phyloP scores from a whole-genome alignment of 129 eudicot genomes.

The Saussurea involucrata region DNA sequence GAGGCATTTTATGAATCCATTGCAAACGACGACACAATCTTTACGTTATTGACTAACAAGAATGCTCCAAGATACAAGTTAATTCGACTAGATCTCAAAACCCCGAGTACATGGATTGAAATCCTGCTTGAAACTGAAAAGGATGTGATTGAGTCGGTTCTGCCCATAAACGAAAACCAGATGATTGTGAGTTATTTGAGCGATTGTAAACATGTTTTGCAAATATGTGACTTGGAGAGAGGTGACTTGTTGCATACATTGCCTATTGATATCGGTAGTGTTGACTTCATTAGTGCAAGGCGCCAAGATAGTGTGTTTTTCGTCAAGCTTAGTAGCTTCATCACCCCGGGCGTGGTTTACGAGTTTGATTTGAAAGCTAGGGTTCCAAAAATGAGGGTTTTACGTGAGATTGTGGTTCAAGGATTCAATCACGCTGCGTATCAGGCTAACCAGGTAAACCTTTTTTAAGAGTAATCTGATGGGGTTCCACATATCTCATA shows the following conservation, averaged over 20 bases:
- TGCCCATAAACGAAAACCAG: constrained; percentile 52
- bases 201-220: constrained; percentile 77
- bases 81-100: constrained; percentile 62
- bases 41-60: constrained; percentile 83
- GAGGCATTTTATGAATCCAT: too few relatives aligned
- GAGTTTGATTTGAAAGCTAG: constrained; percentile 43
- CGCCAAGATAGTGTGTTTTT: constrained; percentile 61
- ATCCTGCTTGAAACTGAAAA: constrained; percentile 57
- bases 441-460: constrained; percentile 52
- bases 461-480: background rate
- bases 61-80: constrained; percentile 76
- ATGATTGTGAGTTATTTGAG: constrained; percentile 72
- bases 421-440: constrained; percentile 66
- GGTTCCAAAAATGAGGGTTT: constrained; percentile 50
- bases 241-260: constrained; percentile 63
- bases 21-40: constrained; percentile 65
- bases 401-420: constrained; percentile 64
- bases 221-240: constrained; percentile 64
- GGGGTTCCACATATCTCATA: background rate
- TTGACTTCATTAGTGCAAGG: constrained; percentile 52
- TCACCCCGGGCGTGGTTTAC: constrained; percentile 72
- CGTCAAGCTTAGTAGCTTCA: constrained; percentile 72
- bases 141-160: constrained; percentile 73
- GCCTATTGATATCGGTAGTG: constrained; percentile 75
- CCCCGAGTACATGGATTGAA: constrained; percentile 62